Evolutionary conservation across 352 stramenopile species (phyloP).

Genomic region (Pythium insidiosum): DNA sequence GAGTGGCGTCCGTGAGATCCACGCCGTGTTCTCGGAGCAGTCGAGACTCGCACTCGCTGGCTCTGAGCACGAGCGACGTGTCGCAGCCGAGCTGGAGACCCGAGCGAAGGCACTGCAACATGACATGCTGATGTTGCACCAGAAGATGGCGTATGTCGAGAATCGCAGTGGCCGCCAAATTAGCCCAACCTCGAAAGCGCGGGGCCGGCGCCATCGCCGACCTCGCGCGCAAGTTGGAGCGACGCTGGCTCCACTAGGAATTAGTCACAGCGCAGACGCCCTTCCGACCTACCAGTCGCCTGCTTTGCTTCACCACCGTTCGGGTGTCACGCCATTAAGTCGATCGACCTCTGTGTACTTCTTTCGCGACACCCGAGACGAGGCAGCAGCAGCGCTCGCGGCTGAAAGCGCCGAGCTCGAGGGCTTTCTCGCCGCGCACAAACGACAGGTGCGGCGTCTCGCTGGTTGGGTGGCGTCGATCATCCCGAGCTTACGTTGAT

Average conservation of each 20-base stretch:
- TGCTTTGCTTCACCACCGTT: too few relatives aligned
- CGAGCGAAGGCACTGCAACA: slow-evolving; percentile 7
- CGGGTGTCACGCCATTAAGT: too few relatives aligned
- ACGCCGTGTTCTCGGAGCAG: slow-evolving; percentile 25
- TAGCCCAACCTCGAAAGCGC: not conserved
- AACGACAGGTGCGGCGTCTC: slow-evolving; percentile 16
- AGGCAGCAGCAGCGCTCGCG: slow-evolving; percentile 6
- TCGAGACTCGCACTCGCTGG: slow-evolving; percentile 4
- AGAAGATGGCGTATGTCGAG: slow-evolving; percentile 14
- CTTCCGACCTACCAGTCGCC: too few relatives aligned
- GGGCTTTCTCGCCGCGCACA: slow-evolving; percentile 19
- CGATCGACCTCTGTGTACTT: too few relatives aligned
- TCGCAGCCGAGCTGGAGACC: not conserved
- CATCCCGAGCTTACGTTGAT: too few relatives aligned
- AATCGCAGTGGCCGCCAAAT: not conserved
- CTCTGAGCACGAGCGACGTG: slow-evolving; percentile 10
- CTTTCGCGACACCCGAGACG: slow-evolving; percentile 11
- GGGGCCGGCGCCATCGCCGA: not conserved
- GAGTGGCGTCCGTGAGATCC: slow-evolving; percentile 19
- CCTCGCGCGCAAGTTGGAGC: not conserved
- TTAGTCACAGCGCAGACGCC: too few relatives aligned
- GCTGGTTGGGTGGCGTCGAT: too few relatives aligned
- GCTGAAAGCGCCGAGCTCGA: slow-evolving; percentile 17
- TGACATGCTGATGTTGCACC: slow-evolving; percentile 8
- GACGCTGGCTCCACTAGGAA: too few relatives aligned